Evolutionary conservation across 2,329 filamentous ascomycete genomes (phyloP).

Genomic region (Phaeosphaeria sp.): DNA sequence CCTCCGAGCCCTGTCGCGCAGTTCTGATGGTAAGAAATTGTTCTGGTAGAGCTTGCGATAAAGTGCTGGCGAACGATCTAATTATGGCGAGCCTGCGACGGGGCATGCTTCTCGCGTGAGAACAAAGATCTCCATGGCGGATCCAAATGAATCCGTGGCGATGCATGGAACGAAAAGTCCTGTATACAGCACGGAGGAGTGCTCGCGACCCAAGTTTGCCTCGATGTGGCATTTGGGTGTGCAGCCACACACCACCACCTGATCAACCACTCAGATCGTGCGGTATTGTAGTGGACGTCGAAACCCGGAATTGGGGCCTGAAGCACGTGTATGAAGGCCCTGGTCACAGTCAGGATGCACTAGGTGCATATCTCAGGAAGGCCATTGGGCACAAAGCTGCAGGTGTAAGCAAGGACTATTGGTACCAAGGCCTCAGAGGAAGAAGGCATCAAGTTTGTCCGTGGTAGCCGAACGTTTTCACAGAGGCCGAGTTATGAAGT

Average conservation of each 20-base stretch:
- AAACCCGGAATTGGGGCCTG: constrained; percentile 1
- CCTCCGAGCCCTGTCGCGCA: neutral
- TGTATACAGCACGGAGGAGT: constrained; percentile 34
- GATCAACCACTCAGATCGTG: constrained; percentile 13
- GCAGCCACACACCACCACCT: constrained; percentile 13
- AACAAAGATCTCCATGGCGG: constrained; percentile 5
- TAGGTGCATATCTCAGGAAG: neutral
- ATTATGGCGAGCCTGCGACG: neutral
- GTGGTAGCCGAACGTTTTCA: neutral
- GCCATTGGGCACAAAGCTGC: neutral
- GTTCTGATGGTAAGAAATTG: constrained; percentile 53
- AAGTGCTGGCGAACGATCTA: neutral
- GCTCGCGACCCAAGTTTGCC: constrained; percentile 6
- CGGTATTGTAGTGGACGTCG: constrained; percentile 22
- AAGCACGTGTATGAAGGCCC: constrained; percentile 22
- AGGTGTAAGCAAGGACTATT: neutral
- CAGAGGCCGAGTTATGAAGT: neutral
- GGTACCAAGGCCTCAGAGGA: neutral
- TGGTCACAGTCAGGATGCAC: neutral
- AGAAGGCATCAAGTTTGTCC: neutral
- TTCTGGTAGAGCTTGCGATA: neutral
- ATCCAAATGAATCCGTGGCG: constrained; percentile 32
- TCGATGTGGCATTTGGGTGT: constrained; percentile 2
- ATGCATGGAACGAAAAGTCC: constrained; percentile 8
- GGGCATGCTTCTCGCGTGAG: neutral